Conservation (phyloP, 257 asterid genomes). For the Solanum piurae region DNA sequence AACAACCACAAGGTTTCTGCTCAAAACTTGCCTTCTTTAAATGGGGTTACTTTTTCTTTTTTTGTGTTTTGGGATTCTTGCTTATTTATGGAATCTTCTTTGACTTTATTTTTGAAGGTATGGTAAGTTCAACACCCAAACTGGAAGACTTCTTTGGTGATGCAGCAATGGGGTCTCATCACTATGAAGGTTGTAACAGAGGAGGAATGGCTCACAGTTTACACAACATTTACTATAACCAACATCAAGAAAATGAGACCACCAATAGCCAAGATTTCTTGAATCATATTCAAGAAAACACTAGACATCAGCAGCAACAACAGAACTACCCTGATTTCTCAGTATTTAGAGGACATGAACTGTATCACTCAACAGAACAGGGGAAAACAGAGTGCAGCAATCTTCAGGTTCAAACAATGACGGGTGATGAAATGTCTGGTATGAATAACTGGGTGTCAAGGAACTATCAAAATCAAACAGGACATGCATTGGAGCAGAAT, state of each 20-base stretch:
- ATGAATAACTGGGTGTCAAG: constrained; percentile 55
- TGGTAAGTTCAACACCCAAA: constrained; percentile 53
- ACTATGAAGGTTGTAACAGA: constrained; percentile 40
- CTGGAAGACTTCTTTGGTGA: constrained; percentile 85
- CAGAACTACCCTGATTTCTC: constrained; percentile 41
- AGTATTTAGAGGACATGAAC: constrained; percentile 26
- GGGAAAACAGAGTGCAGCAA: constrained; percentile 10
- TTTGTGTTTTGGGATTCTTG: neutral
- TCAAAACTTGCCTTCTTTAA: neutral
- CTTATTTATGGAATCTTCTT: neutral
- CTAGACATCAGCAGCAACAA: constrained; percentile 25
- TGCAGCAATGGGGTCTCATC: constrained; percentile 55
- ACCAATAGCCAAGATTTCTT: constrained; percentile 34
- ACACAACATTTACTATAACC: constrained; percentile 67
- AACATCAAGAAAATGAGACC: constrained; percentile 20
- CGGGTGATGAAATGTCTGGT: constrained; percentile 25
- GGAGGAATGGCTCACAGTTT: constrained; percentile 61
- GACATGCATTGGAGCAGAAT: constrained; percentile 25
- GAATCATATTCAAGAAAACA: constrained; percentile 21
- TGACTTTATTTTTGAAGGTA: constrained; percentile 19
- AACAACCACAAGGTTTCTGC: constrained; percentile 53
- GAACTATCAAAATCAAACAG: constrained; percentile 19
- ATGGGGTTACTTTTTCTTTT: neutral
- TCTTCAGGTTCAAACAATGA: constrained; percentile 28
- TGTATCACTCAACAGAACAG: constrained; percentile 25